phyloP scores from a whole-genome alignment of 2,329 filamentous ascomycete species.

The Penicillium occitanis region DNA sequence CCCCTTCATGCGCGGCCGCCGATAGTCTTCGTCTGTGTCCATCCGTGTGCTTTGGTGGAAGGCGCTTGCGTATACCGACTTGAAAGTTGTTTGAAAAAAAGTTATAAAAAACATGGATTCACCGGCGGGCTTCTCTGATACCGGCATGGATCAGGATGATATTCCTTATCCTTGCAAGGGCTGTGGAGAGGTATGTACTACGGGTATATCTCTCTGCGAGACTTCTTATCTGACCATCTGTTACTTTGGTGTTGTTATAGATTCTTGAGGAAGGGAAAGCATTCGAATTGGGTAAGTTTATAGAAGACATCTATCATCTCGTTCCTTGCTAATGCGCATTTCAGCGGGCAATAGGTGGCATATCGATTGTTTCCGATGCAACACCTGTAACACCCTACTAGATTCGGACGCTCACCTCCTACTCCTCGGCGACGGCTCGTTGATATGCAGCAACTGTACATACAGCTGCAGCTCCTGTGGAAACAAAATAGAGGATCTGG shows the following conservation, averaged over 20 bases:
- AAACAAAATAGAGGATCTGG: conserved; percentile 97
- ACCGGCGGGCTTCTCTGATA: conserved; percentile 55
- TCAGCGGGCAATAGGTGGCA: conserved; percentile 95
- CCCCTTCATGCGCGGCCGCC: conserved; percentile 15
- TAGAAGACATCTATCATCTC: not conserved
- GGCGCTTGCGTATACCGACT: not conserved
- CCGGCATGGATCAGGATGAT: conserved; percentile 74
- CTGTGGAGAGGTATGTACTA: conserved; percentile 72
- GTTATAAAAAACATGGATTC: conserved; percentile 51
- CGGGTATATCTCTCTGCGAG: not conserved
- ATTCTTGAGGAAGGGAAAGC: conserved; percentile 98
- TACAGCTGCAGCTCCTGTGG: conserved; percentile 97
- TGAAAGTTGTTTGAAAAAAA: not conserved
- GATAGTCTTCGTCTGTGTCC: conserved; percentile 11
- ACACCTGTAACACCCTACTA: conserved; percentile 90
- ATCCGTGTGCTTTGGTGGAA: conserved; percentile 5
- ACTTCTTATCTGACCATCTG: conserved; percentile 16
- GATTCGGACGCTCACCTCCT: conserved; percentile 98
- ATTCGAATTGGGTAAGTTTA: conserved; percentile 83
- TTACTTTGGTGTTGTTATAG: conserved; percentile 48
- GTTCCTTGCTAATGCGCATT: conserved; percentile 33
- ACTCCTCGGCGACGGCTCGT: conserved; percentile 91
- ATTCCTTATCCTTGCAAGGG: conserved; percentile 83
- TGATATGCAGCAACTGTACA: conserved; percentile 99
- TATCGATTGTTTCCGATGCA: conserved; percentile 97